These are phyloP conservation scores for Zymoseptoria passerinii DNA, from an alignment of 2,329 filamentous ascomycete species.

Conservation along the genomic window DNA sequence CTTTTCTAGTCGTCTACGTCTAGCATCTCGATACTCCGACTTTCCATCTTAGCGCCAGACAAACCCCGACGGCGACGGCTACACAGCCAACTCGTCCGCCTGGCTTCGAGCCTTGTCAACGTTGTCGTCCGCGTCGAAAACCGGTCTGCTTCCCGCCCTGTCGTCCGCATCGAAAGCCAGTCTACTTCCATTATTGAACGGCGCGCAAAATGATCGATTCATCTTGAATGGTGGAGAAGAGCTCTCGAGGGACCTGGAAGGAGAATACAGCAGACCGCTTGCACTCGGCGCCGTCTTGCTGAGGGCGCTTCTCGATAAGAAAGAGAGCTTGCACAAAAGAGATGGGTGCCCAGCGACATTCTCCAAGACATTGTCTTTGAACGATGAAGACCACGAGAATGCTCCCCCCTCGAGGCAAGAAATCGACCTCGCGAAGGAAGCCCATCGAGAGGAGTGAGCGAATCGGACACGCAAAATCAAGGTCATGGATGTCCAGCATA, in stretches of 20 bases:
- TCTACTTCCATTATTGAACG: no score
- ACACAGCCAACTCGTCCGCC: slow-evolving; percentile 66
- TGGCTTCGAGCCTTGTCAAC: slow-evolving; percentile 71
- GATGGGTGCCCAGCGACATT: no score
- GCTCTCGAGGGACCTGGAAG: slow-evolving; percentile 64
- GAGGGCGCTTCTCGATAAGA: no score
- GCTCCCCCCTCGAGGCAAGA: slow-evolving; percentile 30
- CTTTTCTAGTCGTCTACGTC: slow-evolving; percentile 52
- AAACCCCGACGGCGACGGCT: slow-evolving; percentile 84
- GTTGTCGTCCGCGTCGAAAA: slow-evolving; percentile 57
- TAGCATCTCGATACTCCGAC: slow-evolving; percentile 82
- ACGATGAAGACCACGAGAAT: slow-evolving; percentile 43
- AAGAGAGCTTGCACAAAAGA: no score
- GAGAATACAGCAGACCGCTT: slow-evolving; percentile 71
- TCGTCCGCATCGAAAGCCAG: no score
- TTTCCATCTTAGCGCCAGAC: slow-evolving; percentile 64
- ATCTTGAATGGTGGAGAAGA: slow-evolving; percentile 50
- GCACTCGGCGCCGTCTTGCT: slow-evolving; percentile 74
- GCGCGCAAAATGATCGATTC: no score
- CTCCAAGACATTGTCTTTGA: slow-evolving; percentile 26
- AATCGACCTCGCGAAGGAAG: slow-evolving; percentile 39
- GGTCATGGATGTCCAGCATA: slow-evolving; percentile 65
- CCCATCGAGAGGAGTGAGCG: slow-evolving; percentile 41
- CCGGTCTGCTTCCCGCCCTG: no score
- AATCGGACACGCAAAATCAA: slow-evolving; percentile 56